Evolutionary conservation across 2,329 filamentous ascomycete species (phyloP).

Genomic region (Ophioceras dolichostomum): DNA sequence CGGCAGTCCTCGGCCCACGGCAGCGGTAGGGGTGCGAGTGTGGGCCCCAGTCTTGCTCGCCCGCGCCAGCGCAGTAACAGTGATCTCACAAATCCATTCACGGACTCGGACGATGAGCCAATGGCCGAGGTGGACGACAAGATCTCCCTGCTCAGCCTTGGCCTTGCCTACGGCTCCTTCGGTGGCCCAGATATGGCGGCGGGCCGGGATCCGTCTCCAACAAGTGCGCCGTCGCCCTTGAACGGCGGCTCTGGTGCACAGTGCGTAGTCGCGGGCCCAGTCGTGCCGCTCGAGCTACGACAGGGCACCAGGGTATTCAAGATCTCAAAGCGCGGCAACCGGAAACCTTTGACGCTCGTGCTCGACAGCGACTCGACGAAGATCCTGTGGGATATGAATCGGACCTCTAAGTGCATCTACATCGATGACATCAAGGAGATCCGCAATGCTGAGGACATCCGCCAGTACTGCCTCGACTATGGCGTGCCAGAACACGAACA

Average conservation of each 20-base stretch:
- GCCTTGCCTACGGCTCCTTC: slow-evolving; percentile 24
- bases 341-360: slow-evolving; percentile 57
- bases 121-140: slow-evolving; percentile 41
- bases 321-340: slow-evolving; percentile 76
- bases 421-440: slow-evolving; percentile 94
- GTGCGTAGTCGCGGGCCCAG: slow-evolving; percentile 44
- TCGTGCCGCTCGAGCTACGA: slow-evolving; percentile 65
- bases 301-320: slow-evolving; percentile 71
- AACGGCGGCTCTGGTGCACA: slow-evolving; percentile 16
- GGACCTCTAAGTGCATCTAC: slow-evolving; percentile 75
- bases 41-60: slow-evolving; percentile 64
- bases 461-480: slow-evolving; percentile 81
- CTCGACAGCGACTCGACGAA: slow-evolving; percentile 77
- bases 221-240: slow-evolving; percentile 30
- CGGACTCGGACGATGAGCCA: slow-evolving; percentile 26
- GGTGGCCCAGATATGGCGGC: too few species aligned
- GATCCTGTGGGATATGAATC: slow-evolving; percentile 73
- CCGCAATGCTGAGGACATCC: slow-evolving; percentile 68
- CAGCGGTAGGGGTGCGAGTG: slow-evolving; percentile 72
- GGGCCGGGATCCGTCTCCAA: slow-evolving; percentile 32
- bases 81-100: slow-evolving; percentile 18
- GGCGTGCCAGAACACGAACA: slow-evolving; percentile 56
- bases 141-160: slow-evolving; percentile 21
- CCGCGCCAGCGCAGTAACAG: slow-evolving; percentile 43
- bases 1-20: slow-evolving; percentile 68